phyloP scores from a whole-genome alignment of 805 yeast genomes.

The Candida ulmi region DNA sequence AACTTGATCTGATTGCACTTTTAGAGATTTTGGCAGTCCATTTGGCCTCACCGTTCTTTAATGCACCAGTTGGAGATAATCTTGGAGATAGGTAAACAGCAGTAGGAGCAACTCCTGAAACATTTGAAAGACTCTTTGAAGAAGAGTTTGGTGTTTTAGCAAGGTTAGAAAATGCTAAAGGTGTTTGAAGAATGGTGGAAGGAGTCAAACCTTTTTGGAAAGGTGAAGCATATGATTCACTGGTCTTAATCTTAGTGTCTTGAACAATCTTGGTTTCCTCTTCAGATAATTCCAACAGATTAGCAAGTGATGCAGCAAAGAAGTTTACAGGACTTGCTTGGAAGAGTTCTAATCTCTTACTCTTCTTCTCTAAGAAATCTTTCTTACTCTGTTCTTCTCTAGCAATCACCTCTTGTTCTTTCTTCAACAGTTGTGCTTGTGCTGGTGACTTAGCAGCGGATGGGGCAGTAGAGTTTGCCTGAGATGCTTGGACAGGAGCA shows the following conservation, averaged over 20 bases:
- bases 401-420: conserved; percentile 18
- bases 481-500: conserved; percentile 1
- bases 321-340: conserved; percentile 16
- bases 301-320: conserved; percentile 23
- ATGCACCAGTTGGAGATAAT: conserved; percentile 14
- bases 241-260: conserved; percentile 13
- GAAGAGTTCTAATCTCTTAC: conserved; percentile 20
- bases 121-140: conserved; percentile 5
- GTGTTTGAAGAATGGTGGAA: conserved; percentile 24
- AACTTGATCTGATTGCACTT: conserved; percentile 19
- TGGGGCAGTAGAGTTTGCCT: conserved; percentile 1
- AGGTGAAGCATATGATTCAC: conserved; percentile 14
- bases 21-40: conserved; percentile 19
- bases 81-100: conserved; percentile 20
- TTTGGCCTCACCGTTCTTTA: conserved; percentile 8
- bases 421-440: conserved; percentile 16
- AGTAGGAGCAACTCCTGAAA: conserved; percentile 1
- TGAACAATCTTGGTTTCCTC: conserved; percentile 19
- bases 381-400: conserved; percentile 15
- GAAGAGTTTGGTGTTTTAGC: conserved; percentile 22
- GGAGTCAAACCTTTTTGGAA: conserved; percentile 22
- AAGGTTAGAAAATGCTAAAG: conserved; percentile 21
- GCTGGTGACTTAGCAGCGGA: conserved; percentile 1
- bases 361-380: conserved; percentile 14
- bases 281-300: conserved; percentile 19